Conservation (phyloP, 495 filamentous ascomycete genomes). For the Penicillium tannophilum region DNA sequence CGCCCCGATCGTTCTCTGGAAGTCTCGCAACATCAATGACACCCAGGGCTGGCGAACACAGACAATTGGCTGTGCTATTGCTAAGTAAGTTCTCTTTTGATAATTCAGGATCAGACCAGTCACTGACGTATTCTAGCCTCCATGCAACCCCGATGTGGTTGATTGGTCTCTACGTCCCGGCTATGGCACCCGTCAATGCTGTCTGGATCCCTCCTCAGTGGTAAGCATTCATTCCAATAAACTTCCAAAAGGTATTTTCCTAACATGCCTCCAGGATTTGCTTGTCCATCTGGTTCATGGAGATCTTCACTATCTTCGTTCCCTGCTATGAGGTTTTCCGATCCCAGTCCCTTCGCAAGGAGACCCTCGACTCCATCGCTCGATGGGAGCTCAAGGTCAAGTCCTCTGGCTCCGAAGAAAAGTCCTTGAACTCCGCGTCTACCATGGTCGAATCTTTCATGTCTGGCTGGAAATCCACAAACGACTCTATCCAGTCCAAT, state of each 20-base stretch:
- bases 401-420: slow-evolving; percentile 29
- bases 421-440: slow-evolving; percentile 30
- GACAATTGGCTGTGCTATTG: slow-evolving; percentile 61
- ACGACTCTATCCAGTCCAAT: slow-evolving; percentile 27
- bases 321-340: slow-evolving; percentile 58
- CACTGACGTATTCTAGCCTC: slow-evolving; percentile 26
- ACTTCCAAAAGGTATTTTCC: neutral
- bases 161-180: slow-evolving; percentile 59
- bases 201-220: slow-evolving; percentile 57
- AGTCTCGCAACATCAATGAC: slow-evolving; percentile 57
- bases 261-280: slow-evolving; percentile 43
- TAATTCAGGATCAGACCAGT: neutral
- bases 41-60: slow-evolving; percentile 68
- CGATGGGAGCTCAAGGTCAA: slow-evolving; percentile 34
- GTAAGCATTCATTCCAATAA: neutral
- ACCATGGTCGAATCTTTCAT: slow-evolving; percentile 39
- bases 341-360: slow-evolving; percentile 44
- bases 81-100: slow-evolving; percentile 24
- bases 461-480: slow-evolving; percentile 36
- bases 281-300: slow-evolving; percentile 54
- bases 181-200: slow-evolving; percentile 55
- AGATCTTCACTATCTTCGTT: slow-evolving; percentile 55
- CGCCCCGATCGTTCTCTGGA: slow-evolving; percentile 49
- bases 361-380: slow-evolving; percentile 39
- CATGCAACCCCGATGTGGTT: slow-evolving; percentile 70